Evolutionary conservation across 2,329 filamentous ascomycete genomes (phyloP), one percentile per base, ranked within the genome.

Genomic region (Cladosporium colombiae): DNA sequence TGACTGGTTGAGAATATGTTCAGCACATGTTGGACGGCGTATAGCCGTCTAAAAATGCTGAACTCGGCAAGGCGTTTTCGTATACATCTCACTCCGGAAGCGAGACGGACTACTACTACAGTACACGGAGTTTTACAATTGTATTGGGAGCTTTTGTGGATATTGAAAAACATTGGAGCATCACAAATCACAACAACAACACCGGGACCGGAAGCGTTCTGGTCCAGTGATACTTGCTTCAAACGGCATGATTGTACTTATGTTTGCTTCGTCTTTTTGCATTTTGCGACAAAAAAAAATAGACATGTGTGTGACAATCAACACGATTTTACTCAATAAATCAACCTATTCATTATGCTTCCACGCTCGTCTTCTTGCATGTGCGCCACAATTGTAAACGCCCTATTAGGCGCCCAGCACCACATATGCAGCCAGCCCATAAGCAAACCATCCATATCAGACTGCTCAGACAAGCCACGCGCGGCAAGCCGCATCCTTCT

Each of bases 71-170:
- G 29, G 52, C 52, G 25, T 55, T 55, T 52, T 55, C 33, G 21
- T 57, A 25, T 33, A 27, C 33, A 40, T 33, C 33, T 57, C 55
- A 23, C 33, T 57, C 23, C 7, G 44, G 13, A 14, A 35, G 29
- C 25, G 31, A 31, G 60, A 44, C 5, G 16, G 53, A 62, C 46
- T 16, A 46, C 46, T 16, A 46, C 46, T 53, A 56, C 60, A 63
- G 52, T 35, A 63, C 60, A 46, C 46, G 29, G 49, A 6, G 52
- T 33, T 55, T 63, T 56, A 37, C 60, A 63, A 63, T 52, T 63
- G 31, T 33, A 23, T 63, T 53, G 46, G 55, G 33, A 40, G 21
- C 33, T 57, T 57, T 57, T 57, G 55, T 57, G 55, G 55, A 57
- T 57, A 57, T 40, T 18, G 40, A 57, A 33, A 52, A 52, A 55